Percentiles rank a stretch among this genome's conserved stretches.
These are phyloP conservation scores for Cercospora brassicicola DNA, from an alignment of 2,329 filamentous ascomycete genomes.

Conservation along the genomic window DNA sequence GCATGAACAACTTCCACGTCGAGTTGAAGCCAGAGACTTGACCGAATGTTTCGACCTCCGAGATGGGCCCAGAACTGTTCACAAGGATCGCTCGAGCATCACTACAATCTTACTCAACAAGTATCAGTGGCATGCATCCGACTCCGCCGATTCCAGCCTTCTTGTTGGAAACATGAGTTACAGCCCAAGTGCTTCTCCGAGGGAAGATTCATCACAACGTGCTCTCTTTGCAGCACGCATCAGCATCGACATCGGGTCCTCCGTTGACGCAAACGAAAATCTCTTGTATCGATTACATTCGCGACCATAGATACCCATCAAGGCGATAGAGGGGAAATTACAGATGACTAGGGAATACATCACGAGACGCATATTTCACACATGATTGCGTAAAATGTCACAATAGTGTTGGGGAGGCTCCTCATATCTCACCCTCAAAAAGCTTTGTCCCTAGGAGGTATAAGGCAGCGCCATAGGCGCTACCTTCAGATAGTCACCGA, in stretches of 20 bases:
- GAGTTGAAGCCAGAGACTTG: constrained; percentile 52
- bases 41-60: too few relatives aligned
- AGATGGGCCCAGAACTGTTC: too few relatives aligned
- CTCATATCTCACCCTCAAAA: too few relatives aligned
- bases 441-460: too few relatives aligned
- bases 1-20: constrained; percentile 89
- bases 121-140: not conserved
- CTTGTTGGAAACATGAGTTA: not conserved
- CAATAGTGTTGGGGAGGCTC: not conserved
- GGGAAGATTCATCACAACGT: not conserved
- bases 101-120: not conserved
- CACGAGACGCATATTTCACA: not conserved
- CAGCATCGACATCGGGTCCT: too few relatives aligned
- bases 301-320: not conserved
- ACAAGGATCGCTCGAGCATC: not conserved
- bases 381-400: not conserved
- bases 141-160: not conserved
- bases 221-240: not conserved
- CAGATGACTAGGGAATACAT: not conserved
- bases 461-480: too few relatives aligned
- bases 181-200: not conserved
- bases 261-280: not conserved
- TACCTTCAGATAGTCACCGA: too few relatives aligned
- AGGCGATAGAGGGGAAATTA: not conserved
- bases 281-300: not conserved